Percentiles rank a stretch among this genome's conserved stretches.
Evolutionary conservation across 148 eudicot genomes (phyloP).

Genomic region (Hydrangea macrophylla): DNA sequence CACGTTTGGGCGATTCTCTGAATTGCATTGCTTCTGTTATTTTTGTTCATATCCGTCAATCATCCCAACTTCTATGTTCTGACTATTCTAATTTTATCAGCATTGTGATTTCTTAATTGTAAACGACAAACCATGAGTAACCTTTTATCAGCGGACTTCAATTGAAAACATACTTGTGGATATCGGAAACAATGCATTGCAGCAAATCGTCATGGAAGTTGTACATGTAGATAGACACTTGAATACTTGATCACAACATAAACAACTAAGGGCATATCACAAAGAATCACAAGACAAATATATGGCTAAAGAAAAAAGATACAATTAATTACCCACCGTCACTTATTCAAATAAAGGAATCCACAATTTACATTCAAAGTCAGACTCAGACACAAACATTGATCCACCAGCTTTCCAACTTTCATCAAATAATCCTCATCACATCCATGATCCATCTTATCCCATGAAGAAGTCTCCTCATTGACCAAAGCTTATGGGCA

Average conservation of each 20-base stretch:
- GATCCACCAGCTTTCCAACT: no score
- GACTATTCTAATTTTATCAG: not conserved
- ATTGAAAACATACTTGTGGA: not conserved
- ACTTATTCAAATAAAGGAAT: no score
- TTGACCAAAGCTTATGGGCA: not conserved
- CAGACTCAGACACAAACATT: no score
- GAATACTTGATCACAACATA: no score
- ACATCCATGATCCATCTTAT: not conserved
- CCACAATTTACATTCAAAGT: no score
- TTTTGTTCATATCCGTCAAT: not conserved
- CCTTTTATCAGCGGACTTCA: not conserved
- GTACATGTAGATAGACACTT: not conserved
- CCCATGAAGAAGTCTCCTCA: not conserved
- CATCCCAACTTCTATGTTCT: not conserved
- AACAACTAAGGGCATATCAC: no score
- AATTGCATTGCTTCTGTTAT: not conserved
- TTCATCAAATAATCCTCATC: no score
- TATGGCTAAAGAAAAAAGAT: no score
- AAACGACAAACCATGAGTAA: not conserved
- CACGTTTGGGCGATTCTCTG: no score
- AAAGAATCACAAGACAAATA: no score
- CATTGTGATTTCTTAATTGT: not conserved
- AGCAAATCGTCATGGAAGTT: not conserved
- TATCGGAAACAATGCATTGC: not conserved
- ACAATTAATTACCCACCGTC: no score